Conservation (phyloP, 2,329 filamentous ascomycete genomes). For the Alternaria incomplexa region DNA sequence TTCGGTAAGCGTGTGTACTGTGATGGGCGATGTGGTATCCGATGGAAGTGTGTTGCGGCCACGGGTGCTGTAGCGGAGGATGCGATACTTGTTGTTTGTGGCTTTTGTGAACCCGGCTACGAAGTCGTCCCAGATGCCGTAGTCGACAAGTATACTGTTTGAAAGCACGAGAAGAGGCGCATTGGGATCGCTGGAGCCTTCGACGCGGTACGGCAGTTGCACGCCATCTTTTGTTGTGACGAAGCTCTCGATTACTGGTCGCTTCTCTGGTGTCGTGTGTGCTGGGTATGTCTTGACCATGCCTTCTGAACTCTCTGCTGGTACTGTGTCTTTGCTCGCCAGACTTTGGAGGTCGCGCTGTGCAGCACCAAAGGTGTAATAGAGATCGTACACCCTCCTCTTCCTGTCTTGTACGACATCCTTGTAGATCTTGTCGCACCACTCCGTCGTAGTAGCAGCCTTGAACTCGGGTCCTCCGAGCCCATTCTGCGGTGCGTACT, state of each 20-base stretch:
- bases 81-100: constrained; percentile 67
- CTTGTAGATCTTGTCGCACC: constrained; percentile 64
- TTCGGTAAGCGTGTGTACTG: constrained; percentile 69
- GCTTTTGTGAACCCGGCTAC: constrained; percentile 64
- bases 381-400: constrained; percentile 70
- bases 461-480: constrained; percentile 69
- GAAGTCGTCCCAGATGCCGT: constrained; percentile 82
- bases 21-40: constrained; percentile 51
- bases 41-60: constrained; percentile 63
- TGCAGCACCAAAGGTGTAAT: constrained; percentile 80
- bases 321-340: constrained; percentile 54
- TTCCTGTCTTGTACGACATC: constrained; percentile 64
- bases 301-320: constrained; percentile 60
- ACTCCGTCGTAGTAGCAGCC: constrained; percentile 67
- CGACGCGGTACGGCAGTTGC: constrained; percentile 73
- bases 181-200: constrained; percentile 69
- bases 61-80: constrained; percentile 79
- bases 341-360: constrained; percentile 71
- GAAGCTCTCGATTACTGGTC: constrained; percentile 67
- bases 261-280: constrained; percentile 31
- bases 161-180: constrained; percentile 77
- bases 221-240: constrained; percentile 73
- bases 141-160: constrained; percentile 80
- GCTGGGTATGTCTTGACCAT: constrained; percentile 62
- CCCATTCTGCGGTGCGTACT: constrained; percentile 72